Base-by-base conservation (phyloP, 108 stramenopile genomes). In the Cylindrotheca closterium region DNA sequence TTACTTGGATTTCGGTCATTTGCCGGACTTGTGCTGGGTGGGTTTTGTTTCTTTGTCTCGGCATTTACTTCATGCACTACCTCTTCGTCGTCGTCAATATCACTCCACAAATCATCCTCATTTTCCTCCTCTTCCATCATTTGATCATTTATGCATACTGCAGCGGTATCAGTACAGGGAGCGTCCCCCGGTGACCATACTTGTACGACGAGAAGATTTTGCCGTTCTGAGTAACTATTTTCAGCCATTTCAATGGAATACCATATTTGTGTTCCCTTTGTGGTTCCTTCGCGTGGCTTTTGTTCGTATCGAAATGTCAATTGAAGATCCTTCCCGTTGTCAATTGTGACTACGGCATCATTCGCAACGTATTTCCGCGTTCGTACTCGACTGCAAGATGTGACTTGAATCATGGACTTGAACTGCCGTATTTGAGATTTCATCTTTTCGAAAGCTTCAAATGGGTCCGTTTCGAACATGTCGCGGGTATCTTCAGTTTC, bases 231-330 rank as follows among this genome's bases (percentile, higher is more conserved):
- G 66, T 82, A 70, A n/a, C n/a, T n/a, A 60, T 86, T 79, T 19
- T 74, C 33, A 7, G 85, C 72, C 34, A 79, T 55, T 57, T 86
- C 83, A 48, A 92, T 84, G 22, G 73, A 74, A 67, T 92, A 92
- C 21, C 72, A 60, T 47, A 92, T 57, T 29, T 81, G 82, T 22
- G 46, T 58, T 23, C 42, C 64, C 37, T 30, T 34, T 47, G 59
- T 71, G 3, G 32, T 69, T 30, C 54, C 59, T 47, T 50, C 25
- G 18, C 50, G 55, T 53, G 65, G 55, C 59, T 59, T 57, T 55
- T 72, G 55, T 60, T 74, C 67, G 46, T 83, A 81, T 34, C 47
- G 34, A 65, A 77, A 78, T 0, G 68, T 57, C 17, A 79, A 29
- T 59, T 73, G 60, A 30, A 77, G 31, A 33, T 63, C 58, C 33